Base-by-base conservation (phyloP, 139 green algal species). In the Ettlia oleoabundans region DNA sequence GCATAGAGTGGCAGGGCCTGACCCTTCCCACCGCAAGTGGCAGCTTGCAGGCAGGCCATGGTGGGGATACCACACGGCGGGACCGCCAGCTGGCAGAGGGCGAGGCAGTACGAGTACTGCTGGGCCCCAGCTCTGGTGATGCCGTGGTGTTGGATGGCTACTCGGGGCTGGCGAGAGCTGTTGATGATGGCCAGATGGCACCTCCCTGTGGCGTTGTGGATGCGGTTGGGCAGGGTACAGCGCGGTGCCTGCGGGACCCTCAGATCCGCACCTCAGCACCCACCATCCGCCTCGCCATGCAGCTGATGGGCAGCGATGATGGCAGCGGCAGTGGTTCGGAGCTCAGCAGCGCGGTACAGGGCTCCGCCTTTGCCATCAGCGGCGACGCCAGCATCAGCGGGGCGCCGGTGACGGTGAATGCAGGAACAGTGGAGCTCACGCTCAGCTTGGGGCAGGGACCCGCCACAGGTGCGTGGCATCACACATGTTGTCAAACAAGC, bases 61-160 rank as follows among this genome's bases (percentile, higher is more conserved):
- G n/a, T n/a, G n/a, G n/a, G n/a, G n/a, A n/a, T n/a, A n/a, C n/a
- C n/a, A n/a, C 43, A n/a, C 43, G 24, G n/a, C 10, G n/a, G n/a
- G n/a, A 8, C 30, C 19, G 35, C 30, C 51, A 37, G 21, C 8
- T n/a, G 19, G 30, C 70, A 6, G 15, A 42, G 22, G 70, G 6
- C 2, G 43, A 30, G 43, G 21, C 33, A 30, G 38, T 30, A 30
- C 10, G 5, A 3, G 73, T 80, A 10, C 9, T 28, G 21, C 55
- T 81, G 40, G 0, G 19, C 15, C 75, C 58, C 0, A 10, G 28
- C 24, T 43, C 30, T 7, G 75, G 7, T 15, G 62, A n/a, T 4
- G 58, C 21, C 38, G 55, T 38, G 2, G 24, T 70, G 26, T 41
- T 83, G 33, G 78, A 83, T 52, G 78, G 42, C 47, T 83, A 83